A percentile compares a stretch with the other conserved stretches of the same genome.
These are phyloP conservation scores for Solanum bulbocastanum DNA, from an alignment of 257 asterid genomes.

Conservation along the genomic window DNA sequence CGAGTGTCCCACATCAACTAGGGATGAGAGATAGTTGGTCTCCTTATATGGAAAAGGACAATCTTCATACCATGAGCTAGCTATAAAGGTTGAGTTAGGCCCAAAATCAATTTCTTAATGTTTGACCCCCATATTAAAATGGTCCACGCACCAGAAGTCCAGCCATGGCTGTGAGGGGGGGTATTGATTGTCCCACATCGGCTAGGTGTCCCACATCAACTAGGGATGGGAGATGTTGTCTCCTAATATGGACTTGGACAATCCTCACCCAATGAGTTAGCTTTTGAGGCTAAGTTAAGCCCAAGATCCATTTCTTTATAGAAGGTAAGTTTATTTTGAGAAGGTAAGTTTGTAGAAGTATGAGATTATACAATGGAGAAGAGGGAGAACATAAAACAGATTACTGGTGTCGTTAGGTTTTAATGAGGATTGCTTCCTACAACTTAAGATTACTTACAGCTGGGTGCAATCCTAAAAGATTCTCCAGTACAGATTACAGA, in stretches of 20 bases:
- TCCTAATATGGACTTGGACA: background rate
- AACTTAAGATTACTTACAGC: background rate
- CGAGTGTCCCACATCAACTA: background rate
- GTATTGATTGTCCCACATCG: no score
- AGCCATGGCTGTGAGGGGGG: no score
- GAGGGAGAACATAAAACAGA: background rate
- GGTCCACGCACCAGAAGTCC: no score
- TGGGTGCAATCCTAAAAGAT: background rate
- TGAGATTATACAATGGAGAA: background rate
- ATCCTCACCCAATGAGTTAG: background rate
- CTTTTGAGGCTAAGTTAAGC: background rate
- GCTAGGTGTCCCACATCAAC: no score
- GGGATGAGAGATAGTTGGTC: background rate
- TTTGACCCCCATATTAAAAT: no score
- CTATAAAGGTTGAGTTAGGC: background rate
- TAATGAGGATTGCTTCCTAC: background rate
- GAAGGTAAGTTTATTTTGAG: background rate
- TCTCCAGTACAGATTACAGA: background rate
- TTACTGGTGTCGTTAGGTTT: background rate
- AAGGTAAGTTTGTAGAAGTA: background rate
- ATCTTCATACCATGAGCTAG: background rate
- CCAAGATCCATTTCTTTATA: background rate
- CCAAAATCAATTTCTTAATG: no score
- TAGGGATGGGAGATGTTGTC: background rate
- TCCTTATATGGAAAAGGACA: background rate